These are phyloP conservation scores for Penicillium argentinense DNA, from an alignment of 495 filamentous ascomycete species.

Conservation along the genomic window DNA sequence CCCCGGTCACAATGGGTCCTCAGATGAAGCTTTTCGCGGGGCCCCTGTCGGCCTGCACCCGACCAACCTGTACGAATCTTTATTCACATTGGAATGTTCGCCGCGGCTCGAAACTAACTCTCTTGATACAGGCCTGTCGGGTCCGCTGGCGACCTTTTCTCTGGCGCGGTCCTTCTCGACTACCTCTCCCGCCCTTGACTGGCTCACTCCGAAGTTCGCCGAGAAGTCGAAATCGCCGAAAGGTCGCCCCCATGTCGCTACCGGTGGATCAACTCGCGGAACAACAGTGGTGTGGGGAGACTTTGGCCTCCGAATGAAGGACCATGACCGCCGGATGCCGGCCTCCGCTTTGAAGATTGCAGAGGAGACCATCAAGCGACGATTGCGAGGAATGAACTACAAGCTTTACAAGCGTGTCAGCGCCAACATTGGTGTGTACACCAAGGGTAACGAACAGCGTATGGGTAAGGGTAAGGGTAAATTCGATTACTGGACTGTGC, in stretches of 20 bases:
- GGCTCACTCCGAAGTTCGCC: slow-evolving; percentile 75
- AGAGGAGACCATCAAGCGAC: slow-evolving; percentile 86
- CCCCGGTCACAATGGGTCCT: slow-evolving; percentile 34
- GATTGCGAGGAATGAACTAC: slow-evolving; percentile 89
- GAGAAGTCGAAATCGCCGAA: slow-evolving; percentile 86
- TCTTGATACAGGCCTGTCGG: slow-evolving; percentile 29
- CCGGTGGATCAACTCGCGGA: slow-evolving; percentile 85
- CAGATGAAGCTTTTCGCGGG: slow-evolving; percentile 40
- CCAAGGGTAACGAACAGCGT: slow-evolving; percentile 90
- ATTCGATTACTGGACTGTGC: slow-evolving; percentile 93
- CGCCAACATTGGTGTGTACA: slow-evolving; percentile 92
- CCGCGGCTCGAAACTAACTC: slow-evolving; percentile 20
- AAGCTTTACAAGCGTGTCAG: slow-evolving; percentile 85
- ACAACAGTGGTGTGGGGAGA: slow-evolving; percentile 97
- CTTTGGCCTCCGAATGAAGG: slow-evolving; percentile 89
- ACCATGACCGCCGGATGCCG: slow-evolving; percentile 88
- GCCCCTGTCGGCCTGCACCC: slow-evolving; percentile 35
- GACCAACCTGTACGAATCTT: slow-evolving; percentile 35
- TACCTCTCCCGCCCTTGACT: slow-evolving; percentile 62
- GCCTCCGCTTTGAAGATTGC: slow-evolving; percentile 84
- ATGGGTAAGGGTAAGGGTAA: slow-evolving; percentile 99
- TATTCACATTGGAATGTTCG: slow-evolving; percentile 3
- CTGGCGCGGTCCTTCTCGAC: slow-evolving; percentile 69
- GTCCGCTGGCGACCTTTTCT: slow-evolving; percentile 32
- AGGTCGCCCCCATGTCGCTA: slow-evolving; percentile 82